These are phyloP conservation scores for Porphyra umbilicalis DNA, from an alignment of 31 red algal species.

Conservation along the genomic window DNA sequence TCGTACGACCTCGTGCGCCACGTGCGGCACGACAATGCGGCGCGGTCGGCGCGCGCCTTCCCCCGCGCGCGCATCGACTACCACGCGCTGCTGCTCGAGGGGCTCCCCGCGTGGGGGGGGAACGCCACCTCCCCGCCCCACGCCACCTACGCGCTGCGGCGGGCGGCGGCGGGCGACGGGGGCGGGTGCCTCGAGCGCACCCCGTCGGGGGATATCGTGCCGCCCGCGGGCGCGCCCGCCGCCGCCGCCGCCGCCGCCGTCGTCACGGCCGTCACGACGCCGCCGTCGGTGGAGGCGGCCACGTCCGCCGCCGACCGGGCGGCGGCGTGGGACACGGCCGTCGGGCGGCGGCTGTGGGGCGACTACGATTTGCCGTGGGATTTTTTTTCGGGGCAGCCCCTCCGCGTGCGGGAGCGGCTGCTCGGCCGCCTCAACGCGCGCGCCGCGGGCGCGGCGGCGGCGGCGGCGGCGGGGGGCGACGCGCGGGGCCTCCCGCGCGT, in stretches of 20 bases:
- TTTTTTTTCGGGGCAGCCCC: constrained; percentile 21
- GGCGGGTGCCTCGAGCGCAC: neutral
- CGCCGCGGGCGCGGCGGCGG: neutral
- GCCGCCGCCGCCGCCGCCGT: constrained; percentile 20
- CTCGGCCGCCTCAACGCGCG: constrained; percentile 27
- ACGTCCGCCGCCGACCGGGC: neutral
- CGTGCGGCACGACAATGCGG: constrained; percentile 50
- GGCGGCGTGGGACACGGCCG: constrained; percentile 47
- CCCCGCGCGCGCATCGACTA: constrained; percentile 64
- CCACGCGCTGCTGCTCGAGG: constrained; percentile 56
- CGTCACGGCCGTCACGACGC: constrained; percentile 1
- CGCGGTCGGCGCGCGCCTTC: constrained; percentile 50
- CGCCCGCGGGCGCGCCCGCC: constrained; percentile 6
- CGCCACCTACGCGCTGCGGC: neutral
- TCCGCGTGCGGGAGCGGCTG: constrained; percentile 22
- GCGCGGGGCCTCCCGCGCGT: constrained; percentile 17
- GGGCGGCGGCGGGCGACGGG: neutral
- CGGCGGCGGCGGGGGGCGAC: constrained; percentile 13
- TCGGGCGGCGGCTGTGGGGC: constrained; percentile 53
- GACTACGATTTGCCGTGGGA: constrained; percentile 76
- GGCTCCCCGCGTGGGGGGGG: constrained; percentile 28
- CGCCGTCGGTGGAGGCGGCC: neutral
- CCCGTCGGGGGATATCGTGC: constrained; percentile 2
- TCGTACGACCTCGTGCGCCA: constrained; percentile 64
- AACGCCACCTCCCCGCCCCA: neutral